Conservation (phyloP, 371 early-diverging fungal genomes). For the Mortierella sp. region DNA sequence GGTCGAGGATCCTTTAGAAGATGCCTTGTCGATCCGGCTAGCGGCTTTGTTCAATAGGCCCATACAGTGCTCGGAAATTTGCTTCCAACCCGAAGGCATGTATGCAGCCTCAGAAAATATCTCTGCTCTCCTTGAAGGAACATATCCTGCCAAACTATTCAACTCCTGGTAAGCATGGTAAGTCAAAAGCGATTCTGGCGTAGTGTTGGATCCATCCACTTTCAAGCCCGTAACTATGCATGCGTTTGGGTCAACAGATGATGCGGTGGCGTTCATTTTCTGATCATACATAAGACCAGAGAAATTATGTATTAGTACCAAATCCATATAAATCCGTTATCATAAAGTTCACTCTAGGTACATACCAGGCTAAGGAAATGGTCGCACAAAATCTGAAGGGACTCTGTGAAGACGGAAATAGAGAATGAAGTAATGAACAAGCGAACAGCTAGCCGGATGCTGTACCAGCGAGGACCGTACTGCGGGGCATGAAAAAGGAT, state of each 20-base stretch:
- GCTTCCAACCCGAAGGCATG: constrained; percentile 63
- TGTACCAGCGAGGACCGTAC: constrained; percentile 55
- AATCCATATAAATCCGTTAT: background rate
- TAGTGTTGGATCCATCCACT: constrained; percentile 16
- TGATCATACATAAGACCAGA: constrained; percentile 12
- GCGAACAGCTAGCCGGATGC: constrained; percentile 25
- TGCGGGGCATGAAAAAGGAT: constrained; percentile 38
- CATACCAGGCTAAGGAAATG: constrained; percentile 53
- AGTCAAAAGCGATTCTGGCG: constrained; percentile 24
- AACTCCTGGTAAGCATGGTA: constrained; percentile 65
- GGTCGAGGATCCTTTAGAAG: constrained; percentile 7
- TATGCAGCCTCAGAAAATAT: constrained; percentile 58
- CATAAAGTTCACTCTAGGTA: background rate
- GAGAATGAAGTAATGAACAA: constrained; percentile 34
- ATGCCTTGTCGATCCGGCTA: constrained; percentile 25
- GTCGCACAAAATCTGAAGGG: constrained; percentile 62
- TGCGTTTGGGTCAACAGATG: constrained; percentile 53
- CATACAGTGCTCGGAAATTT: constrained; percentile 61
- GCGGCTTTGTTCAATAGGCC: constrained; percentile 45
- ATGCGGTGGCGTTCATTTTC: constrained; percentile 45
- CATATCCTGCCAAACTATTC: constrained; percentile 53
- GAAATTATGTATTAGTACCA: background rate
- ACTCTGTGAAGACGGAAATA: constrained; percentile 53
- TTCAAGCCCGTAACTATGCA: constrained; percentile 59
- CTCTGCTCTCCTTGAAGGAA: constrained; percentile 49